A percentile compares a stretch with the other conserved stretches of the same genome.
phyloP scores from a whole-genome alignment of 306 rosid genomes.

The Ceratonia siliqua region DNA sequence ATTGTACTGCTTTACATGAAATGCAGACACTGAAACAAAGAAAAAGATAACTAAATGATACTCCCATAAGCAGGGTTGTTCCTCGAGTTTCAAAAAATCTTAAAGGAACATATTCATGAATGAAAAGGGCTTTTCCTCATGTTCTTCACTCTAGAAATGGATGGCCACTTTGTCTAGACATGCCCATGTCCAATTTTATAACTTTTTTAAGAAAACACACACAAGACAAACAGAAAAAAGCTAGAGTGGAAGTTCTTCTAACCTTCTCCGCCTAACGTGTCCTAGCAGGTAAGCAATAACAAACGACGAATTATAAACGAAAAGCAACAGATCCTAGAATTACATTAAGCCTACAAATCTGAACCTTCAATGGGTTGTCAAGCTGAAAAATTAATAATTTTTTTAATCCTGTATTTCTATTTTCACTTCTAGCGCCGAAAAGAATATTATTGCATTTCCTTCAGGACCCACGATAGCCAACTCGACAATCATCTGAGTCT shows the following conservation, averaged over 20 bases:
- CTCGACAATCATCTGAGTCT: background rate
- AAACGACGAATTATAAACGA: background rate
- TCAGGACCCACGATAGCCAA: background rate
- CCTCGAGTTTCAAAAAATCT: background rate
- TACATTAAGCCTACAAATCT: background rate
- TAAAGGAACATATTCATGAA: background rate
- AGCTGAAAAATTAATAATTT: background rate
- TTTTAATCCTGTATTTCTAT: background rate
- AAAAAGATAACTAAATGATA: background rate
- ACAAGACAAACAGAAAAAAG: background rate
- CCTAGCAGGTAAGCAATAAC: background rate
- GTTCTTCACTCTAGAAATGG: background rate
- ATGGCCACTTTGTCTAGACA: background rate
- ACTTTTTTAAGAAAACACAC: background rate
- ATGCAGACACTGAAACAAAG: background rate
- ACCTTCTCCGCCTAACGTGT: background rate
- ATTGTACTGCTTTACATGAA: background rate
- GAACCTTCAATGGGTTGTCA: background rate
- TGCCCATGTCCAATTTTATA: background rate
- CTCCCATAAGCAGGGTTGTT: background rate
- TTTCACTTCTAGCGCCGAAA: slow-evolving; percentile 3
- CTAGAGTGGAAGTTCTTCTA: background rate
- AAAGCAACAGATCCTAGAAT: background rate
- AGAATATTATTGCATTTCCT: background rate
- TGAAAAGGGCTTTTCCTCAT: background rate